Conservation (phyloP, 2,329 filamentous ascomycete species). For the Aspergillus glaucus region DNA sequence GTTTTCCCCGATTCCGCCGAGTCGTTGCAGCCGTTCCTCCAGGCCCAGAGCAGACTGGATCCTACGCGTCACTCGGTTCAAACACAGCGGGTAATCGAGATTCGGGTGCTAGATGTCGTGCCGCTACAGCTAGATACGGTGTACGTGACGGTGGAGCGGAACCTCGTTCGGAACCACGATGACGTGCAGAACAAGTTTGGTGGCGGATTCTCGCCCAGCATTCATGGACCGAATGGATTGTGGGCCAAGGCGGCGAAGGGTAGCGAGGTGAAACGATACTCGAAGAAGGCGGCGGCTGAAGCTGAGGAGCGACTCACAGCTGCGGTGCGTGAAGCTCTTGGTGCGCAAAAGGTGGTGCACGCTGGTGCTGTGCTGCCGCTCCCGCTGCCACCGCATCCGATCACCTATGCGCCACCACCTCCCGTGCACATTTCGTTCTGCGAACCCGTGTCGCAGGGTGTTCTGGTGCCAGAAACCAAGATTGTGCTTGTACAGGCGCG, state of each 20-base stretch:
- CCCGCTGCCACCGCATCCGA: conserved; percentile 68
- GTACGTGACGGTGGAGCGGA: conserved; percentile 77
- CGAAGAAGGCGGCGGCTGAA: conserved; percentile 30
- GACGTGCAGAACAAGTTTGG: conserved; percentile 79
- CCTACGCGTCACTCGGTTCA: conserved; percentile 68
- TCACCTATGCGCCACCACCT: conserved; percentile 76
- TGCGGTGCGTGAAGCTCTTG: conserved; percentile 68
- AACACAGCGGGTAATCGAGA: conserved; percentile 72
- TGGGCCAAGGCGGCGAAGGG: conserved; percentile 29
- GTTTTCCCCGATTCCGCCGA: conserved; percentile 67
- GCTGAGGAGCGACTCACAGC: conserved; percentile 56
- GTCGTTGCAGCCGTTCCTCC: conserved; percentile 72
- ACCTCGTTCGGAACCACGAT: conserved; percentile 71
- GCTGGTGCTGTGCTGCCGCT: conserved; percentile 76
- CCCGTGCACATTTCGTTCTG: conserved; percentile 87
- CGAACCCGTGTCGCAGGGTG: conserved; percentile 85
- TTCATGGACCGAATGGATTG: conserved; percentile 34
- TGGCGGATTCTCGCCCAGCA: conserved; percentile 47
- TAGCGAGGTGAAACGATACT: conserved; percentile 24
- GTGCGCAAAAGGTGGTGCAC: conserved; percentile 70
- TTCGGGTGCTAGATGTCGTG: conserved; percentile 72
- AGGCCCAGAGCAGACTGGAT: conserved; percentile 64
- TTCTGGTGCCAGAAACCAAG: conserved; percentile 69
- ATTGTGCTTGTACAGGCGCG: conserved; percentile 65
- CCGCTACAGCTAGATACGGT: conserved; percentile 77